Evolutionary conservation across 148 eudicot genomes (phyloP).

Genomic region (Silene uniflora): DNA sequence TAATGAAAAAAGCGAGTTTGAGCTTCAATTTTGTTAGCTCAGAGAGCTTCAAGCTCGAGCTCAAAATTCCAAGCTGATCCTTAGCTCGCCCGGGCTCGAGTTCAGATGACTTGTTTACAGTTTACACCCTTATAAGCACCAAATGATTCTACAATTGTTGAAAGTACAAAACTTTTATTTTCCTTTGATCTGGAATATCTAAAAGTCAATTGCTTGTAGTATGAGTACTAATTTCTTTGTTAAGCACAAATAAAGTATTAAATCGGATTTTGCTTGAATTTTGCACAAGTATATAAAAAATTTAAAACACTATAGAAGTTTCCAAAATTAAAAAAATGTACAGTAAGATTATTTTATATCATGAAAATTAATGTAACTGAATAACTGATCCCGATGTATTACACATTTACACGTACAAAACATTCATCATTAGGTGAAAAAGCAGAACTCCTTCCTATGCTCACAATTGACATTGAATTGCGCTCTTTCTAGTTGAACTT

Average conservation of each 20-base stretch:
- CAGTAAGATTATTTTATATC: too few species aligned
- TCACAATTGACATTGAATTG: constrained; percentile 11
- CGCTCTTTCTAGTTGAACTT: constrained; percentile 14
- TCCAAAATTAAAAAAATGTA: not conserved
- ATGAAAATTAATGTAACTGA: not conserved
- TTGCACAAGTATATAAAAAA: too few species aligned
- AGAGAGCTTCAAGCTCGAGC: too few species aligned
- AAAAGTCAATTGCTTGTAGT: not conserved
- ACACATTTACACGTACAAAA: not conserved
- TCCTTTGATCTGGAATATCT: not conserved
- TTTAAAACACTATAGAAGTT: not conserved
- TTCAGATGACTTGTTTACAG: too few species aligned
- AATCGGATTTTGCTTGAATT: not conserved
- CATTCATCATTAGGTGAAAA: constrained; percentile 24
- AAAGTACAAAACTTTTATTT: not conserved
- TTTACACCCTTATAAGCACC: too few species aligned
- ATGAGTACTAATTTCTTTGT: not conserved
- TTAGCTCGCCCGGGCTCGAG: too few species aligned
- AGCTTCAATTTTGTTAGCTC: too few species aligned
- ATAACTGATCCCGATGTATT: not conserved
- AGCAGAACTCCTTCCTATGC: constrained; percentile 5
- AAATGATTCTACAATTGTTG: too few species aligned
- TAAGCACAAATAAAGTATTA: not conserved
- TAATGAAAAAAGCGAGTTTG: too few species aligned
- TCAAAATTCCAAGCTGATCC: too few species aligned